A percentile compares a stretch with the other conserved stretches of the same genome.
phyloP scores from a whole-genome alignment of 441 rosid species.

The Eruca vesicaria region DNA sequence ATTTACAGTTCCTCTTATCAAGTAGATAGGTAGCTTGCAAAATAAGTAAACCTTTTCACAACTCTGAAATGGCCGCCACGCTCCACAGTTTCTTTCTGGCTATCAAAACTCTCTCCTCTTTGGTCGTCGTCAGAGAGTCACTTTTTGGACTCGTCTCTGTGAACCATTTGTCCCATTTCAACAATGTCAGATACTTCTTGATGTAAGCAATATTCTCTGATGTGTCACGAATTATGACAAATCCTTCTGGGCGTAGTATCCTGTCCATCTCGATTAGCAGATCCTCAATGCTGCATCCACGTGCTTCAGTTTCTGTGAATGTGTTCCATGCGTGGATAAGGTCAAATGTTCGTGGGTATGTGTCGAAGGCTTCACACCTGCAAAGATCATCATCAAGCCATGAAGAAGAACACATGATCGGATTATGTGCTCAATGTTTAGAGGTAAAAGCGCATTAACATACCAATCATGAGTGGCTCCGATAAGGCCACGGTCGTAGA shows the following conservation, averaged over 20 bases:
- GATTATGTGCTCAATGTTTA: background rate
- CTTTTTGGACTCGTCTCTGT: conserved; percentile 73
- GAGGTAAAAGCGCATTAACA: background rate
- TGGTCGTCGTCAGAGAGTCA: conserved; percentile 64
- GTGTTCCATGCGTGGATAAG: conserved; percentile 93
- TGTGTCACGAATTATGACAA: conserved; percentile 85
- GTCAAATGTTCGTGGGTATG: conserved; percentile 92
- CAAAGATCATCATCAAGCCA: background rate
- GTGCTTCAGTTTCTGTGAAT: conserved; percentile 60
- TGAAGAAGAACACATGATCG: background rate
- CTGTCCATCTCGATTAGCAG: conserved; percentile 89
- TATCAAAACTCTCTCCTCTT: conserved; percentile 77
- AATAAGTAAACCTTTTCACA: background rate
- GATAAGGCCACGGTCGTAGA: conserved; percentile 88
- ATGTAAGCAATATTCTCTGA: conserved; percentile 54
- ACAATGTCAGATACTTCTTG: conserved; percentile 54
- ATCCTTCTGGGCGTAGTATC: conserved; percentile 84
- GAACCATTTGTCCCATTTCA: conserved; percentile 88
- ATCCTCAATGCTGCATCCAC: conserved; percentile 76
- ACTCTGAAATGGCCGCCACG: conserved; percentile 22
- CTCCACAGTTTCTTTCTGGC: conserved; percentile 76
- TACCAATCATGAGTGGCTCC: conserved; percentile 97
- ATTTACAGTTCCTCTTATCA: conserved; percentile 29
- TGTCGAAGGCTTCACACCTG: conserved; percentile 98
- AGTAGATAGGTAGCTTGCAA: background rate